A percentile compares a stretch with the other conserved stretches of the same genome.
Evolutionary conservation across 108 stramenopile species (phyloP).

Genomic region (Pseudonitzschia pungens): DNA sequence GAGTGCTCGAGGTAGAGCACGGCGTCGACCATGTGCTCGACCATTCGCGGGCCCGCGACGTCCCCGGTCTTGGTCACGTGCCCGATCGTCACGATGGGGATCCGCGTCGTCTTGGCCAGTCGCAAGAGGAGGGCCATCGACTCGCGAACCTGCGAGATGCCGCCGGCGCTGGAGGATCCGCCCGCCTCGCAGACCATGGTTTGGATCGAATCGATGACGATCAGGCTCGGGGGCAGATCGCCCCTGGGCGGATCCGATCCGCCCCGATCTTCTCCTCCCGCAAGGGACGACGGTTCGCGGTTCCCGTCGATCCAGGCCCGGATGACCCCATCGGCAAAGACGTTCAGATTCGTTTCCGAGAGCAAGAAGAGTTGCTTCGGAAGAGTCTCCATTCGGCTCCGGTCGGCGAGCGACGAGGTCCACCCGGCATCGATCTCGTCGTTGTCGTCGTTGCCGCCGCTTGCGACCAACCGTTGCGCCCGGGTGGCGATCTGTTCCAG

Average conservation of each 20-base stretch:
- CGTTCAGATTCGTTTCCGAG: slow-evolving; percentile 72
- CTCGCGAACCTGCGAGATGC: slow-evolving; percentile 88
- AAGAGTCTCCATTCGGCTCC: neutral
- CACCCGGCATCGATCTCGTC: neutral
- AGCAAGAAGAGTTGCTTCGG: slow-evolving; percentile 62
- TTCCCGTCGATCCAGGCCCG: slow-evolving; percentile 18
- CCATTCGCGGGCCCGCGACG: slow-evolving; percentile 92
- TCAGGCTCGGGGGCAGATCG: slow-evolving; percentile 50
- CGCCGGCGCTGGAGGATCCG: slow-evolving; percentile 67
- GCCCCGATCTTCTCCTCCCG: neutral
- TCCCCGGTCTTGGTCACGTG: slow-evolving; percentile 94
- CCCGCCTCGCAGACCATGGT: slow-evolving; percentile 84
- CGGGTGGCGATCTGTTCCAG: slow-evolving; percentile 87
- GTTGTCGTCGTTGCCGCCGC: too few species aligned
- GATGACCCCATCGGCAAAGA: slow-evolving; percentile 57
- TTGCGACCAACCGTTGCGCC: slow-evolving; percentile 68
- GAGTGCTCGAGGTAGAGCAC: slow-evolving; percentile 85
- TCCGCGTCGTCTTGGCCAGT: slow-evolving; percentile 86
- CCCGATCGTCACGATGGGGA: slow-evolving; percentile 89
- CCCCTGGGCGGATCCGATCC: neutral
- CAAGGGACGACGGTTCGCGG: too few species aligned
- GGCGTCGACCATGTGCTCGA: slow-evolving; percentile 97
- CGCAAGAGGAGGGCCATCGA: slow-evolving; percentile 81
- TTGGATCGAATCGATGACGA: slow-evolving; percentile 94
- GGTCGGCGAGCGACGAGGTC: neutral